Percentiles rank a stretch among this genome's conserved stretches.
phyloP scores from a whole-genome alignment of 179 eudicot genomes.

The Vitellaria paradoxa region DNA sequence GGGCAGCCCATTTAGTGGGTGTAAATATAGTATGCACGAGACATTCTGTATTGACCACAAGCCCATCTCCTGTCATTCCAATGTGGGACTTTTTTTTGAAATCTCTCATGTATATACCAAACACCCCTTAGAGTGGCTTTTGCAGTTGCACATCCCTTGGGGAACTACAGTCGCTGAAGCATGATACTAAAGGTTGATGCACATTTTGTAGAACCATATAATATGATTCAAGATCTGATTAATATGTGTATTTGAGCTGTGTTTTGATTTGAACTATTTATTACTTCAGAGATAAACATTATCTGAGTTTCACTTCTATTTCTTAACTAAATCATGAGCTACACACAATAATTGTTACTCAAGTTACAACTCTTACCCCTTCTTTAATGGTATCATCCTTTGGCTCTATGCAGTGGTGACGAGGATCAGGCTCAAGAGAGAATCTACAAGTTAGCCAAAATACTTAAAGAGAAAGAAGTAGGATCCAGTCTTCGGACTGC shows the following conservation, averaged over 20 bases:
- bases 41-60: too few relatives aligned
- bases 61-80: too few relatives aligned
- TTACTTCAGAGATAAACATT: too few relatives aligned
- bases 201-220: background rate
- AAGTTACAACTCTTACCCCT: background rate
- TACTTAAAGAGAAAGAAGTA: slow-evolving; percentile 78
- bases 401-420: slow-evolving; percentile 75
- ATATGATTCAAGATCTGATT: slow-evolving; percentile 1
- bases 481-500: slow-evolving; percentile 76
- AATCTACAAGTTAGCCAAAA: slow-evolving; percentile 84
- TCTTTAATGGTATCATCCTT: background rate
- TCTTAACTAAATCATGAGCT: background rate
- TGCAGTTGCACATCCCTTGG: background rate
- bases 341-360: background rate
- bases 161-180: background rate
- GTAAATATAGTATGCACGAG: too few relatives aligned
- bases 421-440: slow-evolving; percentile 99
- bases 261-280: too few relatives aligned
- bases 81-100: too few relatives aligned
- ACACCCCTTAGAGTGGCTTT: slow-evolving; percentile 3
- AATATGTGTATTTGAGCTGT: background rate
- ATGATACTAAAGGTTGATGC: background rate
- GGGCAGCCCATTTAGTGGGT: too few relatives aligned
- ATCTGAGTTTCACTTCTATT: too few relatives aligned
- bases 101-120: too few relatives aligned